Evolutionary conservation across 2,329 filamentous ascomycete species (phyloP).

Genomic region (Alternaria triticina): DNA sequence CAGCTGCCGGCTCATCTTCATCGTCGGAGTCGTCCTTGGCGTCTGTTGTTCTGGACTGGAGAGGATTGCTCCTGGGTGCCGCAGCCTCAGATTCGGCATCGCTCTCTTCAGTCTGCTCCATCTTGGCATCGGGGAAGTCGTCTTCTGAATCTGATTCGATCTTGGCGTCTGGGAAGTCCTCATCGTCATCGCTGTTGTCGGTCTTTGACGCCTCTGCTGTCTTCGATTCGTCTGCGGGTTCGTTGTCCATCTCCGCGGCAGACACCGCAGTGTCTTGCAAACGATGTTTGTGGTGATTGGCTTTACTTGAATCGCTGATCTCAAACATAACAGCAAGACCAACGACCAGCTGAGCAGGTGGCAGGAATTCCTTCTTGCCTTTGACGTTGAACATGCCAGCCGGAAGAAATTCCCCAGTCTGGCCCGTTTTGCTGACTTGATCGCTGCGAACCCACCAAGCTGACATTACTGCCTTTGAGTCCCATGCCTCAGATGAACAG

Average conservation of each 20-base stretch:
- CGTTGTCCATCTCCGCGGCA: conserved; percentile 29
- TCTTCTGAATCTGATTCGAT: conserved; percentile 50
- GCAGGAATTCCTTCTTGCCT: conserved; percentile 89
- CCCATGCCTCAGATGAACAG: conserved; percentile 89
- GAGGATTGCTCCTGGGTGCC: conserved; percentile 44
- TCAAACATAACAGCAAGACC: conserved; percentile 88
- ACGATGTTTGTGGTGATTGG: conserved; percentile 78
- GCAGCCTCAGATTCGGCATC: conserved; percentile 43
- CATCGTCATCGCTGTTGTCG: conserved; percentile 50
- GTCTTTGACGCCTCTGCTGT: conserved; percentile 27
- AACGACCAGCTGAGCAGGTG: conserved; percentile 84
- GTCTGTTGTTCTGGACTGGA: conserved; percentile 40
- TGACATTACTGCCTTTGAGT: conserved; percentile 92
- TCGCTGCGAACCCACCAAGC: conserved; percentile 94
- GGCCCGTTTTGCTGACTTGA: conserved; percentile 86
- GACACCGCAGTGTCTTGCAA: conserved; percentile 52
- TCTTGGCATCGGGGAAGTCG: conserved; percentile 53
- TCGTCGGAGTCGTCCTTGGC: conserved; percentile 25
- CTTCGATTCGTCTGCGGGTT: conserved; percentile 18
- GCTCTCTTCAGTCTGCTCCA: conserved; percentile 46
- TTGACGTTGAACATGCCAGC: conserved; percentile 79
- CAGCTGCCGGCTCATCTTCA: conserved; percentile 29
- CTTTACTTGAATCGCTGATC: conserved; percentile 86
- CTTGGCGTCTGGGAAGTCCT: conserved; percentile 55
- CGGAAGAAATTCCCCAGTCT: conserved; percentile 79